Evolutionary conservation across 345 rosid genomes (phyloP).

Genomic region (Rhodamnia argentea): DNA sequence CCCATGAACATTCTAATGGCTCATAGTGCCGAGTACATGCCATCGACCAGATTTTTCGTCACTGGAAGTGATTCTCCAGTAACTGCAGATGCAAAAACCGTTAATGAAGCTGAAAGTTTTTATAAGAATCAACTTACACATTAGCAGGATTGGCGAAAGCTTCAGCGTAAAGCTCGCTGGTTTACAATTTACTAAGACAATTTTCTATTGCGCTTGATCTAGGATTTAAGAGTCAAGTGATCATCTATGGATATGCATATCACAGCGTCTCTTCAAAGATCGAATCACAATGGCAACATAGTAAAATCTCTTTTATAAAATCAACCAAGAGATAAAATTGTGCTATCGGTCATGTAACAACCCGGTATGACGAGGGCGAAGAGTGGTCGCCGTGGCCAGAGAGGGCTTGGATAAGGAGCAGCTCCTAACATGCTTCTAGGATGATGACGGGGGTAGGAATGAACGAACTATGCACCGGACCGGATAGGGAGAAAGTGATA

Average conservation of each 20-base stretch:
- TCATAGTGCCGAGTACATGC: conserved; percentile 18
- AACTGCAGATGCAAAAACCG: conserved; percentile 36
- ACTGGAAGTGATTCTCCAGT: conserved; percentile 48
- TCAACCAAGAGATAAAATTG: too few relatives aligned
- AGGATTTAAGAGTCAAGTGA: background rate
- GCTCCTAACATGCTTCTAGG: too few relatives aligned
- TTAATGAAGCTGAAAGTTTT: background rate
- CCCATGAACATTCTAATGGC: background rate
- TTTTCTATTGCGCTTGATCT: background rate
- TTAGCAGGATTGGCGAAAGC: background rate
- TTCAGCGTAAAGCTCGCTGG: background rate
- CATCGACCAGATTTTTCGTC: conserved; percentile 21
- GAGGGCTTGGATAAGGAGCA: too few relatives aligned
- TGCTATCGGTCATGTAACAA: too few relatives aligned
- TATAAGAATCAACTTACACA: background rate
- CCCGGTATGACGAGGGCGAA: too few relatives aligned
- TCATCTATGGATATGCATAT: background rate
- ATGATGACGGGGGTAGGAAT: too few relatives aligned
- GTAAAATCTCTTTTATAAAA: conserved; percentile 3
- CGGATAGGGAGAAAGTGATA: too few relatives aligned
- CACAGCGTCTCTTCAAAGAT: background rate
- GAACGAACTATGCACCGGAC: too few relatives aligned
- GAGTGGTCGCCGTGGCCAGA: too few relatives aligned
- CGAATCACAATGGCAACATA: background rate
- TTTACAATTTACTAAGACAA: background rate